Conservation (phyloP, 2,329 filamentous ascomycete genomes). For the Hyphodiscus sp. region DNA sequence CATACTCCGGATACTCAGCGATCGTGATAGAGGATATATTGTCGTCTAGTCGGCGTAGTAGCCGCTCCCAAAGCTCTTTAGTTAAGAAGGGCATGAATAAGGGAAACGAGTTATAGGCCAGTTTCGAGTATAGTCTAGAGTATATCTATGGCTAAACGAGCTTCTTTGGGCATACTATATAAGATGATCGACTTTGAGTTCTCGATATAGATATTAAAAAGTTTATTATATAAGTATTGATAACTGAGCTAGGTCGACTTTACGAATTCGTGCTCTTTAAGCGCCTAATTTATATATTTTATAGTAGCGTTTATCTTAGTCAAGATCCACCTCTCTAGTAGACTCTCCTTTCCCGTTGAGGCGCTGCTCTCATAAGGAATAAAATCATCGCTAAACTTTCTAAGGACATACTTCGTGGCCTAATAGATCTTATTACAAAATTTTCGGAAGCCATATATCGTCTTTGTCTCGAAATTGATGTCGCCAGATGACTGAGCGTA, state of each 20-base stretch:
- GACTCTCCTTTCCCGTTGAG: slow-evolving; percentile 55
- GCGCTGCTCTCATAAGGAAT: slow-evolving; percentile 46
- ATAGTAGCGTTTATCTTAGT: slow-evolving; percentile 71
- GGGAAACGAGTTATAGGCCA: slow-evolving; percentile 67
- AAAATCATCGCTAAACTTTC: slow-evolving; percentile 64
- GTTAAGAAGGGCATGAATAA: slow-evolving; percentile 77
- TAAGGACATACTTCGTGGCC: slow-evolving; percentile 89
- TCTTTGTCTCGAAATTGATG: slow-evolving; percentile 83
- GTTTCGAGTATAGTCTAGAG: slow-evolving; percentile 77
- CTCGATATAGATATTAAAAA: slow-evolving; percentile 81
- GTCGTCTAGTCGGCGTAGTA: slow-evolving; percentile 66
- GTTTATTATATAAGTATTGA: slow-evolving; percentile 70
- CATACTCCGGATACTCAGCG: slow-evolving; percentile 63
- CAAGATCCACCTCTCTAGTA: slow-evolving; percentile 65
- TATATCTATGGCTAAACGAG: slow-evolving; percentile 68
- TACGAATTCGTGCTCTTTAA: slow-evolving; percentile 66
- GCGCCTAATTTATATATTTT: slow-evolving; percentile 63
- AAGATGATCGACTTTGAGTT: slow-evolving; percentile 79
- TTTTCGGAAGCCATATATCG: slow-evolving; percentile 86
- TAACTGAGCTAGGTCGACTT: slow-evolving; percentile 66
- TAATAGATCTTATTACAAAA: slow-evolving; percentile 99
- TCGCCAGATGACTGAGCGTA: slow-evolving; percentile 80
- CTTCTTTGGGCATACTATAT: slow-evolving; percentile 66
- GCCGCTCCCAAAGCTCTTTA: slow-evolving; percentile 78
- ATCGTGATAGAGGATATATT: slow-evolving; percentile 65